Conservation (phyloP, 208 protist genomes). For the Lotmaria passim region DNA sequence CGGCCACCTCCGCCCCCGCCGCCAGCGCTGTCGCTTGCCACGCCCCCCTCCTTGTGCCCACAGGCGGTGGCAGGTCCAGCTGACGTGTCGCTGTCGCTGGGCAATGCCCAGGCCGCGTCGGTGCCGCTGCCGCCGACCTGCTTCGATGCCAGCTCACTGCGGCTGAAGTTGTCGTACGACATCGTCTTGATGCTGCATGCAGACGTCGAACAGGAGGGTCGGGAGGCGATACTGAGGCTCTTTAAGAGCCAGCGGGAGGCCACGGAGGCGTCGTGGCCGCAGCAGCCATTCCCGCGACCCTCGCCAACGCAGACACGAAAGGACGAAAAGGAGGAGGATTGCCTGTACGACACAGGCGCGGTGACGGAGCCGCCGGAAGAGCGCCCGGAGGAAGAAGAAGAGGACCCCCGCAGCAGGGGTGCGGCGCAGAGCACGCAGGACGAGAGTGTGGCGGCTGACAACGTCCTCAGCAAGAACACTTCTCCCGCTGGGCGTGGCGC, state of each 20-base stretch:
- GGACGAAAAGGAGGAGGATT: neutral
- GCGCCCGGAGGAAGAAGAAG: neutral
- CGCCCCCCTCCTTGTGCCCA: too few species aligned
- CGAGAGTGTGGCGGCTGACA: neutral
- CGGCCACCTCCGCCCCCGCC: too few species aligned
- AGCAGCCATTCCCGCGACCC: neutral
- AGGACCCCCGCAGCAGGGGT: neutral
- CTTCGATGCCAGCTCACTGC: constrained; percentile 73
- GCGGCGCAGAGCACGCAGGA: neutral
- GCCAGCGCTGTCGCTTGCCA: neutral
- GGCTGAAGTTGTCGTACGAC: constrained; percentile 70
- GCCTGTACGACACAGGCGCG: too few species aligned
- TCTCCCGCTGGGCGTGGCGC: neutral
- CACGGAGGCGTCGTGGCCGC: constrained; percentile 20
- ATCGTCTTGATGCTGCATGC: constrained; percentile 46
- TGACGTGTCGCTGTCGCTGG: neutral
- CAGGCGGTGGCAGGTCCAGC: too few species aligned
- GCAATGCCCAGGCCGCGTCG: neutral
- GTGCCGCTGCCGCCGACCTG: constrained; percentile 30
- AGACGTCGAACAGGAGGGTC: constrained; percentile 29
- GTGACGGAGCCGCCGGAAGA: neutral
- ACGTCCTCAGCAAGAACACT: neutral
- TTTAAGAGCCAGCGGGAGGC: constrained; percentile 22
- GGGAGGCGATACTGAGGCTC: constrained; percentile 19
- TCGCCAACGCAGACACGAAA: neutral